Base-by-base conservation (phyloP, 169 alveolate species). In the Eimeria sp. region DNA sequence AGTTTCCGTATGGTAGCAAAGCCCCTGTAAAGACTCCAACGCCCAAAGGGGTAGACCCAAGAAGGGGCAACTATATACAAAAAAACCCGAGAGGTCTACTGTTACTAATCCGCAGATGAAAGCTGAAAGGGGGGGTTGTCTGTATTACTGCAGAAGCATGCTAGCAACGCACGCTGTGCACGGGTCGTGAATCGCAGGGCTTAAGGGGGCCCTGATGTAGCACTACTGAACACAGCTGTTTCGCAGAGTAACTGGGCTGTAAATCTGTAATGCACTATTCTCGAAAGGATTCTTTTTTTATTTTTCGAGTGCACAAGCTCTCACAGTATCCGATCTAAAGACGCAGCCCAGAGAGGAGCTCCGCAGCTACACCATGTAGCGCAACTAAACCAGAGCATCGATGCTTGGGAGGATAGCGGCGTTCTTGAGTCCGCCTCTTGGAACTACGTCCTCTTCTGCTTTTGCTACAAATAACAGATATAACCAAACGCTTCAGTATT, bases 181-280 rank as follows among this genome's bases (percentile, higher is more conserved):
- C 78, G 75, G 67, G 67, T 87, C 92, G 45, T 5, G 16, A 20
- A 45, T 58, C 49, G 25, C 43, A 84, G 76, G 92, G 94, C 83
- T 87, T 30, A 25, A n/a, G 72, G 65, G 93, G 82, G 94, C 82
- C 83, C 94, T 16, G 61, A 45, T 47, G 94, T 27, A 87, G 94
- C 94, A 40, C 83, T 63, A 54, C 63, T 63, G 80, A 27, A 45
- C 45, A 22, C 67, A 61, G 94, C 83, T 34, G 70, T 78, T 78
- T 25, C 65, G 65, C 20, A 43, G n/a, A n/a, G 5, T 57, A 43
- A 30, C 22, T 43, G 43, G 20, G 20, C 20, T 25, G 75, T 54
- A 57, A 84, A 84, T 34, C 34, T 51, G 51, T 80, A 30, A 49
- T 27, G 67, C 27, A 45, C 18, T 43, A 18, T 4, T 40, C 49